Percentiles rank a stretch among this genome's conserved stretches.
phyloP scores from a whole-genome alignment of 208 protist genomes.

The Vickermania spadyakhi region DNA sequence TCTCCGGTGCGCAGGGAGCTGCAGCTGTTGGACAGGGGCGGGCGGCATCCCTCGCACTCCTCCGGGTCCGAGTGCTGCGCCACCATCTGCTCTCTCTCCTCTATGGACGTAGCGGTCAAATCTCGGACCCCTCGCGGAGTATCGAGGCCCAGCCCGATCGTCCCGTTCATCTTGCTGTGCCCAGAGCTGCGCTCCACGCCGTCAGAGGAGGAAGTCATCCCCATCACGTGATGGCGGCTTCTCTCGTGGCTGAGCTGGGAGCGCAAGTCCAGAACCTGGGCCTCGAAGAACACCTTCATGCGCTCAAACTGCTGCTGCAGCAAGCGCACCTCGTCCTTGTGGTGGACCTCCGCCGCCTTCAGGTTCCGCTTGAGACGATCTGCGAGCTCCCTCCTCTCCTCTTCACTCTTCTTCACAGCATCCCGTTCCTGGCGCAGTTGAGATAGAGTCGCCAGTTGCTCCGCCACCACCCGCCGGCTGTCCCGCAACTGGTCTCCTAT shows the following conservation, averaged over 20 bases:
- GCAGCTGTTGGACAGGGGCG: background rate
- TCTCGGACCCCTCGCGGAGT: too few species aligned
- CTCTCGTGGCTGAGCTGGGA: conserved; percentile 44
- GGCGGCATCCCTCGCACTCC: too few species aligned
- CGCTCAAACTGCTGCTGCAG: conserved; percentile 58
- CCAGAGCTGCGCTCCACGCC: background rate
- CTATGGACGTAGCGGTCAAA: background rate
- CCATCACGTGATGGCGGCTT: too few species aligned
- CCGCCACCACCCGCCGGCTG: conserved; percentile 47
- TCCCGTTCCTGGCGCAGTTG: conserved; percentile 27
- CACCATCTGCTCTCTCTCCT: background rate
- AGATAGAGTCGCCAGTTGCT: conserved; percentile 61
- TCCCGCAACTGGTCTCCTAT: conserved; percentile 45
- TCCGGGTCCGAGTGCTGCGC: background rate
- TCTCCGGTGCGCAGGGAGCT: background rate
- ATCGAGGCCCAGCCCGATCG: too few species aligned
- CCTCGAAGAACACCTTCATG: conserved; percentile 57
- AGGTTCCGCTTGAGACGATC: conserved; percentile 32
- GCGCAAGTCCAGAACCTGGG: conserved; percentile 62
- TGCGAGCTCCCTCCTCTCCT: conserved; percentile 27
- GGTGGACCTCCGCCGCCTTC: conserved; percentile 25
- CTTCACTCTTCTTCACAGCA: conserved; percentile 27
- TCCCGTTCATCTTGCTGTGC: conserved; percentile 2
- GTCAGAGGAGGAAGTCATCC: background rate
- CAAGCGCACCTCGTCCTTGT: conserved; percentile 37